phyloP scores from a whole-genome alignment of 306 rosid species.

The Ammopiptanthus mongolicus region DNA sequence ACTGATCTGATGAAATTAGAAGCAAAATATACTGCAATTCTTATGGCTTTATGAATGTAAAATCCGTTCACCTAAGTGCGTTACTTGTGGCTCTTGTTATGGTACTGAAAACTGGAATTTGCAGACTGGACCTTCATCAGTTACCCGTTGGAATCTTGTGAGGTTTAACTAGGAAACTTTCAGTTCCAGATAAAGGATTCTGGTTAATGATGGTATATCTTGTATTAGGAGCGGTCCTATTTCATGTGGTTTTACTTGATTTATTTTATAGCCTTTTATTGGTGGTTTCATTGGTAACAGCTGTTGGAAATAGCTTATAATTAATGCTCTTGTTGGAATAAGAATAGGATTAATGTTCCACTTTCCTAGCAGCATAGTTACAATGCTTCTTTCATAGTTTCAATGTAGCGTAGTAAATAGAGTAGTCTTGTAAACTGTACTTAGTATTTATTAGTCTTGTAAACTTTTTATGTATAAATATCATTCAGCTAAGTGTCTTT shows the following conservation, averaged over 20 bases:
- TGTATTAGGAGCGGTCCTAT: neutral
- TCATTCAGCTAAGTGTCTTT: too few species aligned
- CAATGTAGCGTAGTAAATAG: too few species aligned
- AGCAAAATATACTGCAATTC: neutral
- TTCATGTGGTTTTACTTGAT: neutral
- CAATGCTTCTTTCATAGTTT: too few species aligned
- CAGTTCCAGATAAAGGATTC: neutral
- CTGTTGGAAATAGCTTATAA: too few species aligned
- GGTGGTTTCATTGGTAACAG: neutral
- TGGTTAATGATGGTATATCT: neutral
- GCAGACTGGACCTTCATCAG: neutral
- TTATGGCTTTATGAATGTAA: too few species aligned
- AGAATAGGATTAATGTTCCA: too few species aligned
- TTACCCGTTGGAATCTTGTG: neutral
- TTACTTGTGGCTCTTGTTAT: neutral
- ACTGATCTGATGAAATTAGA: neutral
- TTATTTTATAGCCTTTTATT: neutral
- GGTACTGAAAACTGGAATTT: neutral
- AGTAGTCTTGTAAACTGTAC: too few species aligned
- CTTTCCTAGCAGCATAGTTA: too few species aligned
- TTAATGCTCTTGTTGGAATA: too few species aligned
- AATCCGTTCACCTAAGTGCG: neutral
- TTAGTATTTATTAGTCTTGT: too few species aligned
- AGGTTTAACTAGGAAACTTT: neutral
- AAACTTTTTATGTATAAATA: too few species aligned